Evolutionary conservation across 805 yeast genomes (phyloP).

Genomic region (Ogataea kodamae): DNA sequence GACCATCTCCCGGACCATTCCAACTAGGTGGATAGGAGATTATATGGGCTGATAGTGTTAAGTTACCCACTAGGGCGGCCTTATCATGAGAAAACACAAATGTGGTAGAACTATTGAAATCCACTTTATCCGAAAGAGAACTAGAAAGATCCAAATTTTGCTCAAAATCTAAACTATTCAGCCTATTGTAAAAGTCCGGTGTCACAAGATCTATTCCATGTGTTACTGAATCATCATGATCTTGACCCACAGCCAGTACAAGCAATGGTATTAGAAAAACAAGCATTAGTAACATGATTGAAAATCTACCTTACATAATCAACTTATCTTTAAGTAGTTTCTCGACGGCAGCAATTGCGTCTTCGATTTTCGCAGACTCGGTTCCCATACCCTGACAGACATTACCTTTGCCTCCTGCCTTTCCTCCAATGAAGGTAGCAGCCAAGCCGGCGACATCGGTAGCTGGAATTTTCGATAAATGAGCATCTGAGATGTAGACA

Average conservation of each 20-base stretch:
- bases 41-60: slow-evolving; percentile 3
- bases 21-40: slow-evolving; percentile 6
- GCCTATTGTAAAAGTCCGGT: not conserved
- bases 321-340: slow-evolving; percentile 60
- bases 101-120: slow-evolving; percentile 8
- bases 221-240: slow-evolving; percentile 1
- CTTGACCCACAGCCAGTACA: not conserved
- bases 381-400: slow-evolving; percentile 97
- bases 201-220: too few species aligned
- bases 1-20: slow-evolving; percentile 3
- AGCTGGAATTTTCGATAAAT: slow-evolving; percentile 65
- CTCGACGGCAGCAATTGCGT: slow-evolving; percentile 71
- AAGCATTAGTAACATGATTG: slow-evolving; percentile 6
- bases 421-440: slow-evolving; percentile 81
- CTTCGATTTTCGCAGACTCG: slow-evolving; percentile 61
- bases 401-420: slow-evolving; percentile 97
- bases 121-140: slow-evolving; percentile 11
- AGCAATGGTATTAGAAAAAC: slow-evolving; percentile 1
- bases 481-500: slow-evolving; percentile 75
- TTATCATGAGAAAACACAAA: slow-evolving; percentile 14
- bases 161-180: too few species aligned
- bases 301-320: slow-evolving; percentile 12
- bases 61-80: not conserved
- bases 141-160: too few species aligned
- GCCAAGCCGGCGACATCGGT: slow-evolving; percentile 72